Evolutionary conservation across 768 basidiomycete species (phyloP), one percentile per base, ranked within the genome.

Genomic region (Agaricus sinodeliciosus): DNA sequence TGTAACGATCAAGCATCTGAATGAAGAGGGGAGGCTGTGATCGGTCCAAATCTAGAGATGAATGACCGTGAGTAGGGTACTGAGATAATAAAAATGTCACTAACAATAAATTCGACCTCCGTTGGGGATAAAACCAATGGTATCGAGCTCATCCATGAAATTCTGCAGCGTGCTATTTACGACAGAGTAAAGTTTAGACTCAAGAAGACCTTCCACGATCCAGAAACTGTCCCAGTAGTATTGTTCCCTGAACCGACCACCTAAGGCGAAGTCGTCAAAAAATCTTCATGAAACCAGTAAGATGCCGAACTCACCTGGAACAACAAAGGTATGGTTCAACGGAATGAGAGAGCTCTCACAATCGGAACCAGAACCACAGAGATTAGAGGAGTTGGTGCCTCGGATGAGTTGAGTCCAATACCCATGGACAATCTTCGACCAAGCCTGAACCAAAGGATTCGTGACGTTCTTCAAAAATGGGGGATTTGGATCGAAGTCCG

Each of bases 1-100:
- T 78, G 63, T 97, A 96, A n/a, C 81, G 79, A n/a, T 79, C 74
- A 25, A 97, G 72, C 93, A 97, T 96, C 86, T 84, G 84, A 51
- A 88, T 81, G 70, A 95, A 95, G 27, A 95, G 63, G 3, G 94
- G 94, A 12, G 93, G 93, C 62, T 95, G 92, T n/a, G 91, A 94
- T 53, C 94, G 81, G 61, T 94, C 78, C 57, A 95, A 67, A 67
- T 95, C 86, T 88, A 19, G n/a, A 15, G 13, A 47, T 15, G 43
- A 37, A 49, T 44, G 19, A 56, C 28, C 28, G 48, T 39, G 7
- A 50, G 12, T n/a, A 26, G 18, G 11, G 26, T 15, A 8, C 16
- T 31, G 42, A 51, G 27, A 27, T 16, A 44, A 22, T 18, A 9
- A 19, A 19, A 64, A 3, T 26, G 22, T n/a, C 2, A 69, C 53